Base-by-base conservation (phyloP, 2,329 filamentous ascomycete species). In the Aureobasidium sp. region DNA sequence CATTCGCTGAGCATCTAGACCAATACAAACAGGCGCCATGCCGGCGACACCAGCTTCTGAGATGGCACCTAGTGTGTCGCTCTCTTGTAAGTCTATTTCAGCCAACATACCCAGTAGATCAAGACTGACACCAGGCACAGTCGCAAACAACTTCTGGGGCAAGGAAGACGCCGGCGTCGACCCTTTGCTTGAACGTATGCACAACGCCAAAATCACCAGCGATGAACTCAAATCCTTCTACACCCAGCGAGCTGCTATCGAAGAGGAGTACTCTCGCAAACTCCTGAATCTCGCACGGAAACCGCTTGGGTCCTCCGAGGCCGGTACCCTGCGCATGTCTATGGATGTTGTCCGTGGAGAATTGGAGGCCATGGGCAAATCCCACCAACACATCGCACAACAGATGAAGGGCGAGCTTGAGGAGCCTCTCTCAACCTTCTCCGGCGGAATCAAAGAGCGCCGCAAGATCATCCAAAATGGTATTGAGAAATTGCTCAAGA, bases 141-240 rank as follows among this genome's bases (percentile, higher is more conserved):
- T 99, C 79, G 93, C 94, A 71, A 99, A 99, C 79, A 99, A 99
- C 75, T 99, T 99, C 77, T 99, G 94, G 94, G 94, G 94, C 66
- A 97, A 96, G 81, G 93, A 97, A 75, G 94, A 99, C 81, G 94
- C 93, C 57, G 95, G 94, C 73, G 92, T 99, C 71, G 82, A 83
- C 50, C 95, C 94, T 63, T 84, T 99, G 71, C 83, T 99, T 34
- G 90, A 93, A 74, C 93, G 94, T 71, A 96, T 99, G 91, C 88
- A 91, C 72, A 88, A 87, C 75, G 91, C 94, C 53, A 99, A 99
- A 80, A 86, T 89, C 70, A 97, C 94, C 29, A 92, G 88, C 73
- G 95, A 99, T 76, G 94, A 99, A 77, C 77, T 99, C 56, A 93
- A 90, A 72, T 81, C 87, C 10, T 99, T 99, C 78, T 99, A 99